Evolutionary conservation across 352 stramenopile genomes (phyloP).

Genomic region (Globisporangium paroecandrum): DNA sequence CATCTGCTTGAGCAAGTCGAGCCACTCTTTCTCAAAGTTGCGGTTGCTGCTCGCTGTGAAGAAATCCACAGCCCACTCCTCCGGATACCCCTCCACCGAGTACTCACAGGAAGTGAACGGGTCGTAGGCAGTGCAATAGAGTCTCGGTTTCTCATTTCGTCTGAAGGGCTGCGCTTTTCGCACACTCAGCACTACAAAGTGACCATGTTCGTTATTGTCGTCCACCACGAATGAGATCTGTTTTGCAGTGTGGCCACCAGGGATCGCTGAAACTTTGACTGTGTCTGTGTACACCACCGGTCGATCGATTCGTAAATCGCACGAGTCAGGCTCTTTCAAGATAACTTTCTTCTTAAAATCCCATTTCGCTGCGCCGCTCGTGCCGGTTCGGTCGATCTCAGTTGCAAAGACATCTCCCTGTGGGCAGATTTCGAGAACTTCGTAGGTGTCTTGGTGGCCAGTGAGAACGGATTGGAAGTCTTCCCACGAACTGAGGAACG

Average conservation of each 20-base stretch:
- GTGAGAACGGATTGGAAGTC: conserved; percentile 60
- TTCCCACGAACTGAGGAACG: conserved; percentile 46
- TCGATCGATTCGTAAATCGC: conserved; percentile 54
- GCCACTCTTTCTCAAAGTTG: conserved; percentile 56
- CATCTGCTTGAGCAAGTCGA: conserved; percentile 45
- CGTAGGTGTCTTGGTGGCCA: conserved; percentile 61
- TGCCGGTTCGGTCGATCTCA: conserved; percentile 36
- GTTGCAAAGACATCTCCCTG: conserved; percentile 65
- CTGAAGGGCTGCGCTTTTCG: conserved; percentile 41
- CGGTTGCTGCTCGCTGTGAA: conserved; percentile 46
- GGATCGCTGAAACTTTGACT: conserved; percentile 46
- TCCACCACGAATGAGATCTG: conserved; percentile 49
- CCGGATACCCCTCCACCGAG: conserved; percentile 58
- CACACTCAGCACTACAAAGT: conserved; percentile 76
- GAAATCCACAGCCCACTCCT: conserved; percentile 60
- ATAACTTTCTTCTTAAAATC: conserved; percentile 48
- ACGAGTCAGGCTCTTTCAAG: conserved; percentile 47
- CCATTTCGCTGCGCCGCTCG: conserved; percentile 56
- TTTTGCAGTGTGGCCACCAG: conserved; percentile 33
- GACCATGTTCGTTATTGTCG: conserved; percentile 23
- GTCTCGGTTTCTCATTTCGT: conserved; percentile 19
- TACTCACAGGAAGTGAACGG: conserved; percentile 79
- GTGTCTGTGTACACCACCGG: conserved; percentile 79
- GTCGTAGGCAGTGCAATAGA: conserved; percentile 86
- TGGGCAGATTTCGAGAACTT: conserved; percentile 57